Conservation (phyloP, 306 rosid genomes). For the Abrus pulchellus region DNA sequence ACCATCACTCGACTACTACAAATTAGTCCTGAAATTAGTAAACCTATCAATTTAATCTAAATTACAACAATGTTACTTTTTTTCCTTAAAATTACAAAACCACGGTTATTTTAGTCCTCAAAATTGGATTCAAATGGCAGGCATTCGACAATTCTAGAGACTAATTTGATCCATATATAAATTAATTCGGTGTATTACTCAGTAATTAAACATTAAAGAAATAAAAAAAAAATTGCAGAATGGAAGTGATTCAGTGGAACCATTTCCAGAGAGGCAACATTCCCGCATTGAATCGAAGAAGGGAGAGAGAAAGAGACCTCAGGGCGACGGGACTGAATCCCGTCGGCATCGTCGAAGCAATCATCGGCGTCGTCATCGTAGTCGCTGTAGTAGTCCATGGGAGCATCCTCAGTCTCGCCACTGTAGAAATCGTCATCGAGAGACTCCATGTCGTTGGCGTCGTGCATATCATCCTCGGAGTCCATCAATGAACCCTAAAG, state of each 20-base stretch:
- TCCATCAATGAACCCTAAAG: conserved; percentile 66
- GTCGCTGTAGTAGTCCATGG: conserved; percentile 64
- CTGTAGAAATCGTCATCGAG: conserved; percentile 86
- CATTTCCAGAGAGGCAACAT: neutral
- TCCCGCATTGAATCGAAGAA: neutral
- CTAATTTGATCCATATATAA: neutral
- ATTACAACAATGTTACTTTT: neutral
- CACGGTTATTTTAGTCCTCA: too few relatives aligned
- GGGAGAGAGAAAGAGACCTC: conserved; percentile 58
- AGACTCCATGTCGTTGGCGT: conserved; percentile 79
- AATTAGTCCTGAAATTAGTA: neutral
- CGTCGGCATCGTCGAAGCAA: conserved; percentile 59
- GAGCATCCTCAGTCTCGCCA: conserved; percentile 69
- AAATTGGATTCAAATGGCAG: too few relatives aligned
- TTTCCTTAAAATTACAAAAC: neutral
- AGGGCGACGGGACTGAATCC: conserved; percentile 67
- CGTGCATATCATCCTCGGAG: conserved; percentile 91
- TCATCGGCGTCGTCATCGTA: conserved; percentile 67
- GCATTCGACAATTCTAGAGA: neutral
- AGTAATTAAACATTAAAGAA: neutral
- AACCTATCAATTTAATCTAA: neutral
- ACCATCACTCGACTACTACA: neutral
- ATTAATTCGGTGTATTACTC: neutral
- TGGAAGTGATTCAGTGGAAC: neutral
- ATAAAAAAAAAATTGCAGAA: neutral